These are phyloP conservation scores for Globisporangium takayamanum DNA, from an alignment of 352 stramenopile species.

Conservation along the genomic window DNA sequence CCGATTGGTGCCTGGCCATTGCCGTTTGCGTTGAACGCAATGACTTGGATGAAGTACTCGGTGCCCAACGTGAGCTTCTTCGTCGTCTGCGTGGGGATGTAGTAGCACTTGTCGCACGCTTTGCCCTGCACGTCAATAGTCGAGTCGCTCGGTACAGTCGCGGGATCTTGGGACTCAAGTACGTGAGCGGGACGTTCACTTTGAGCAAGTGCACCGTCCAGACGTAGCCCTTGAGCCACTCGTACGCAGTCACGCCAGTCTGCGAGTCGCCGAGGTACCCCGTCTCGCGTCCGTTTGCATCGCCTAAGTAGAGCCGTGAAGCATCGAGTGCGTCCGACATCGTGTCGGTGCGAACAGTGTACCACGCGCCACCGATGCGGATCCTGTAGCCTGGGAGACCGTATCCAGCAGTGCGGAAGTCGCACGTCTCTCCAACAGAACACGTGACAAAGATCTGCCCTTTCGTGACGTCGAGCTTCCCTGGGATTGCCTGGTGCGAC, in stretches of 20 bases:
- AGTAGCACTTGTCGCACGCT: slow-evolving; percentile 61
- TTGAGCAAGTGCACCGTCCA: slow-evolving; percentile 56
- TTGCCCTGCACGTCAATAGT: slow-evolving; percentile 32
- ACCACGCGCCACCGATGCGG: slow-evolving; percentile 59
- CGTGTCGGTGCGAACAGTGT: slow-evolving; percentile 47
- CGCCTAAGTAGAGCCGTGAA: slow-evolving; percentile 48
- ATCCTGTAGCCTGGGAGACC: slow-evolving; percentile 53
- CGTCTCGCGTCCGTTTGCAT: slow-evolving; percentile 47
- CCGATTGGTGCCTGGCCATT: slow-evolving; percentile 37
- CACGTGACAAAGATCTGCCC: slow-evolving; percentile 61
- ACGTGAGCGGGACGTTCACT: slow-evolving; percentile 29
- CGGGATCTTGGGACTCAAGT: slow-evolving; percentile 52
- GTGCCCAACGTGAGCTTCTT: slow-evolving; percentile 55
- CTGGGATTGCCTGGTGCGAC: slow-evolving; percentile 36
- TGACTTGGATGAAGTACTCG: slow-evolving; percentile 72
- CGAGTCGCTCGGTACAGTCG: slow-evolving; percentile 34
- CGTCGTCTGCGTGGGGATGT: slow-evolving; percentile 47
- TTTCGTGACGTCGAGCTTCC: slow-evolving; percentile 48
- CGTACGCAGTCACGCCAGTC: slow-evolving; percentile 39
- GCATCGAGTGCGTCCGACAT: slow-evolving; percentile 32
- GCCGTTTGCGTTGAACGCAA: slow-evolving; percentile 72
- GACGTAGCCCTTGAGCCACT: slow-evolving; percentile 69
- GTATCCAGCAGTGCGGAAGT: slow-evolving; percentile 45
- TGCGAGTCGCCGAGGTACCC: slow-evolving; percentile 40
- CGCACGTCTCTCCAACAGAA: slow-evolving; percentile 33